Conservation (phyloP, 139 green algal genomes). For the Marvania coccoides region DNA sequence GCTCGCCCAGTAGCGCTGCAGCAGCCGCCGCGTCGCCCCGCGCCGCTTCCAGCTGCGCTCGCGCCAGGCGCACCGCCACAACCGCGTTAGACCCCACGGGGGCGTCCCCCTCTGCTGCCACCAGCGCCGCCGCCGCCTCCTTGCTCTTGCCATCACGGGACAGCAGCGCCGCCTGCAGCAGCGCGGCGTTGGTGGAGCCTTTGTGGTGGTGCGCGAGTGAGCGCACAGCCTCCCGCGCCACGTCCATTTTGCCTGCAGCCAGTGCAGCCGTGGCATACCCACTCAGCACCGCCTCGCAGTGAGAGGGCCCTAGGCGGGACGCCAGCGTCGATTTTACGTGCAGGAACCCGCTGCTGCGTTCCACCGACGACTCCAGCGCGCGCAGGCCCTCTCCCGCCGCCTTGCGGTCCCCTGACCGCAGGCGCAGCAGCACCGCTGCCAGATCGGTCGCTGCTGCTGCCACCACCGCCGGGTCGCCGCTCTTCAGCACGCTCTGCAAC, state of each 20-base stretch:
- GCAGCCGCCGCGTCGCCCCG: conserved; percentile 18
- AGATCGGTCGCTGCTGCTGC: conserved; percentile 64
- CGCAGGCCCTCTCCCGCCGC: conserved; percentile 48
- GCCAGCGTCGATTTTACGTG: conserved; percentile 38
- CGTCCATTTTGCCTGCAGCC: conserved; percentile 42
- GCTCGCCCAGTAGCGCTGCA: conserved; percentile 2
- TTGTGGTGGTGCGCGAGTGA: conserved; percentile 23
- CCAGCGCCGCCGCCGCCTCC: conserved; percentile 52
- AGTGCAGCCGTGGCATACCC: conserved; percentile 65
- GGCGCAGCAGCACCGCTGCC: conserved; percentile 16
- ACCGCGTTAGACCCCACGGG: not conserved
- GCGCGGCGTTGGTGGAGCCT: conserved; percentile 1
- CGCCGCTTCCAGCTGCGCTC: conserved; percentile 55
- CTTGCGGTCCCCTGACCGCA: conserved; percentile 18
- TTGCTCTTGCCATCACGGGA: conserved; percentile 30
- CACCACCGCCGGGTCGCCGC: conserved; percentile 41
- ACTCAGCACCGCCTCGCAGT: conserved; percentile 59
- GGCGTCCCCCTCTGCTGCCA: not conserved
- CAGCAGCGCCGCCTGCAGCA: conserved; percentile 61
- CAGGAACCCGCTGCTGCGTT: conserved; percentile 25
- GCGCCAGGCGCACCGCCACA: conserved; percentile 36
- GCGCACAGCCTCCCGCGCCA: conserved; percentile 36
- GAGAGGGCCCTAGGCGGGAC: conserved; percentile 46
- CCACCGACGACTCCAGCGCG: conserved; percentile 57
- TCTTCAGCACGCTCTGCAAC: conserved; percentile 17